These are phyloP conservation scores for Pontederia crassipes DNA, from an alignment of 176 grass and related monocot species.

Conservation along the genomic window DNA sequence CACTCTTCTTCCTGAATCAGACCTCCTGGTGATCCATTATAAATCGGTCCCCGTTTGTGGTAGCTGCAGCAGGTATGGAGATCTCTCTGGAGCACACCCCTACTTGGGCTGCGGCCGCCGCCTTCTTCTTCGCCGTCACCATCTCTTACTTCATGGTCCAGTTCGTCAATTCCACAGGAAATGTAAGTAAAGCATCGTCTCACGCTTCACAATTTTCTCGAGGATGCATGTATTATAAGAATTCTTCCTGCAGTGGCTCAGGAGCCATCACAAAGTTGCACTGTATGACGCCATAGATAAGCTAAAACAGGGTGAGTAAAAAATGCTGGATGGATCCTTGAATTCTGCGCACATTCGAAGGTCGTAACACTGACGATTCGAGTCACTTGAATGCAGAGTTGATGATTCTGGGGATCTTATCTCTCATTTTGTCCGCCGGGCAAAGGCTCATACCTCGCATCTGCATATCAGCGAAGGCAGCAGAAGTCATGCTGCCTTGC, in stretches of 20 bases:
- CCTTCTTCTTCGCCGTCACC: slow-evolving; percentile 3
- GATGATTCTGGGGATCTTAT: slow-evolving; percentile 14
- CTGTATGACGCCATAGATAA: slow-evolving; percentile 3
- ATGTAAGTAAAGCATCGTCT: neutral
- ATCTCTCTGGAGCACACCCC: slow-evolving; percentile 6
- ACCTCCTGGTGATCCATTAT: too few species aligned
- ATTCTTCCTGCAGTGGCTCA: slow-evolving; percentile 9
- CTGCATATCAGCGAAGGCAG: slow-evolving; percentile 3
- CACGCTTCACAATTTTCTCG: neutral
- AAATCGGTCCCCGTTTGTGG: too few species aligned
- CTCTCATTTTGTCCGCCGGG: neutral
- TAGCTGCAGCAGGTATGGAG: neutral
- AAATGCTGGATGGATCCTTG: neutral
- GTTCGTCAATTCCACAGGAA: neutral
- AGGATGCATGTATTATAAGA: neutral
- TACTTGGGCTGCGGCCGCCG: neutral
- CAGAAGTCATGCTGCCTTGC: slow-evolving; percentile 8
- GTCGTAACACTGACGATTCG: too few species aligned
- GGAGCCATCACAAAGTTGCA: neutral
- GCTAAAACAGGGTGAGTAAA: slow-evolving; percentile 8
- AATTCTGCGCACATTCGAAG: too few species aligned
- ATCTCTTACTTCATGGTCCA: neutral
- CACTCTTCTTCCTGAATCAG: too few species aligned
- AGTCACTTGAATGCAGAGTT: slow-evolving; percentile 4
- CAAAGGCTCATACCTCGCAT: slow-evolving; percentile 1